phyloP scores from a whole-genome alignment of 129 eudicot species.

The Flaveria trinervia region DNA sequence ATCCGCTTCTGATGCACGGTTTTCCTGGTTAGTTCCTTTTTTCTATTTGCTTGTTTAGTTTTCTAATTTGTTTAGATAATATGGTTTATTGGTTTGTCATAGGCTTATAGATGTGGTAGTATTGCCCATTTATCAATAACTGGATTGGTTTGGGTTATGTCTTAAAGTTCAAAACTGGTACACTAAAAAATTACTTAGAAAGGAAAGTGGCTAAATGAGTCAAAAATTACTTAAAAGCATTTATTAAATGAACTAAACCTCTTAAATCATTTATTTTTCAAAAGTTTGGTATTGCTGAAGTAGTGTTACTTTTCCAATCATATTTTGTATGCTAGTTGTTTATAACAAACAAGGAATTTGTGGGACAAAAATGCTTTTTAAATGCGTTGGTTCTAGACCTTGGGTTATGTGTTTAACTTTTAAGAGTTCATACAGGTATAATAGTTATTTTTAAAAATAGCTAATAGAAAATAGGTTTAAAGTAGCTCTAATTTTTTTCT shows the following conservation, averaged over 20 bases:
- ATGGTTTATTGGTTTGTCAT: not conserved
- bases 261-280: too few species aligned
- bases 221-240: too few species aligned
- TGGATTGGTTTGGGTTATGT: too few species aligned
- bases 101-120: not conserved
- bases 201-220: too few species aligned
- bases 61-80: not conserved
- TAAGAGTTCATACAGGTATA: not conserved
- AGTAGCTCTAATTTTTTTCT: not conserved
- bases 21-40: conserved; percentile 64
- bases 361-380: not conserved
- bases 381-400: too few species aligned
- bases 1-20: conserved; percentile 64
- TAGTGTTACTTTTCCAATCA: not conserved
- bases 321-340: not conserved
- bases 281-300: not conserved
- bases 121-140: too few species aligned
- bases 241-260: too few species aligned
- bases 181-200: too few species aligned
- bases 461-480: not conserved
- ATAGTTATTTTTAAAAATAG: too few species aligned
- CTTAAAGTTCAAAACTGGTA: too few species aligned
- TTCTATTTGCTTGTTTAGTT: conserved; percentile 1
- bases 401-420: too few species aligned
- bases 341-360: not conserved